Evolutionary conservation across 371 early-diverging fungal genomes (phyloP).

Genomic region (Mortierella sp.): DNA sequence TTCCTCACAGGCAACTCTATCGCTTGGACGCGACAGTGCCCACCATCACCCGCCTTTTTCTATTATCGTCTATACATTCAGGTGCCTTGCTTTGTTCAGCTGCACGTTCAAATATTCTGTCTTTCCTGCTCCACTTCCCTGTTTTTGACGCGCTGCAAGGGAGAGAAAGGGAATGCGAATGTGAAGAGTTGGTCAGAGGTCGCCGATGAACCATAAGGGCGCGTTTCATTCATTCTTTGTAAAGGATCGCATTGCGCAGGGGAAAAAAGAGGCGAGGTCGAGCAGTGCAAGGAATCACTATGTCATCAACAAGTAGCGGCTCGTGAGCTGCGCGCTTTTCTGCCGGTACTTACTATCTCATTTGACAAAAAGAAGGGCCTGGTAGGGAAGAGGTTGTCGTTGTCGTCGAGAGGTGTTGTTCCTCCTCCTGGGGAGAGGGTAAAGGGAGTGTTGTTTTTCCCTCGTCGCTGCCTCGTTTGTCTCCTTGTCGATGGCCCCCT

Average conservation of each 20-base stretch:
- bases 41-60: neutral
- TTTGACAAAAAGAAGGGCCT: neutral
- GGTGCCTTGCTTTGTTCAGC: neutral
- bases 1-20: no score
- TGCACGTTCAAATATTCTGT: neutral
- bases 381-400: neutral
- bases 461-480: neutral
- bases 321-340: neutral
- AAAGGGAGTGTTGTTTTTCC: neutral
- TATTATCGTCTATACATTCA: no score
- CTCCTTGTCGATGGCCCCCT: neutral
- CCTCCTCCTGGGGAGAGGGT: neutral
- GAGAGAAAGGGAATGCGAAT: neutral
- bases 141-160: neutral
- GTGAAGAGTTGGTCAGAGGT: neutral
- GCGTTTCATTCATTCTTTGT: neutral
- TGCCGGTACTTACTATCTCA: neutral
- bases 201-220: neutral
- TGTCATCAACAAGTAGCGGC: neutral
- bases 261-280: neutral
- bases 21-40: constrained; percentile 25
- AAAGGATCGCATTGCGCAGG: neutral
- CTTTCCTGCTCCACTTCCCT: neutral
- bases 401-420: neutral
- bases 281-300: neutral